Percentiles rank a stretch among this genome's conserved stretches.
Conservation (phyloP, 805 yeast species). For the Candida manassasensis region DNA sequence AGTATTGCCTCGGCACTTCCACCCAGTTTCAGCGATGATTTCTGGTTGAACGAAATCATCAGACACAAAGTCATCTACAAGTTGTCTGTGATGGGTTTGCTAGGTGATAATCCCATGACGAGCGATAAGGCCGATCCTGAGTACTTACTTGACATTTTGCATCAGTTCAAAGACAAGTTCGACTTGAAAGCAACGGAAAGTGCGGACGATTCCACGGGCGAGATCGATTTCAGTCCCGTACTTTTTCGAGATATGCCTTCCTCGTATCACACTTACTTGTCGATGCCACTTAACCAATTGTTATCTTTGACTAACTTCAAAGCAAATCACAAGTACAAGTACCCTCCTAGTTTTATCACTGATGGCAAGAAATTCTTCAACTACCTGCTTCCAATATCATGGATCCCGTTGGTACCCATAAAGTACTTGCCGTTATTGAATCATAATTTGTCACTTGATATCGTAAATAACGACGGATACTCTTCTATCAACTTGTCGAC, state of each 20-base stretch:
- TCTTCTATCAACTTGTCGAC: conserved; percentile 23
- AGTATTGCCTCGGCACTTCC: conserved; percentile 4
- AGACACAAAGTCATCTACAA: conserved; percentile 30
- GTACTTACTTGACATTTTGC: conserved; percentile 27
- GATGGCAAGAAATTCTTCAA: conserved; percentile 19
- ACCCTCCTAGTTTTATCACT: conserved; percentile 24
- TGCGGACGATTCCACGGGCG: conserved; percentile 12
- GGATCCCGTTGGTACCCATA: conserved; percentile 34
- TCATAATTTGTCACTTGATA: conserved; percentile 19
- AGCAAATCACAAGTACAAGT: conserved; percentile 18
- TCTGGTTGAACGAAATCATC: conserved; percentile 26
- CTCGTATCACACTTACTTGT: conserved; percentile 17
- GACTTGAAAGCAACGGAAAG: conserved; percentile 11
- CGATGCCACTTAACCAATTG: conserved; percentile 21
- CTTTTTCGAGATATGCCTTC: conserved; percentile 12
- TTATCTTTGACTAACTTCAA: conserved; percentile 16
- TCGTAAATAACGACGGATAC: conserved; percentile 25
- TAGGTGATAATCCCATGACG: conserved; percentile 31
- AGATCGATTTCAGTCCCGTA: conserved; percentile 10
- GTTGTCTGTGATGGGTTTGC: conserved; percentile 30
- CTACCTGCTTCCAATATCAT: conserved; percentile 33
- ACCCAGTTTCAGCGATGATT: conserved; percentile 33
- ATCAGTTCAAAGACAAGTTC: conserved; percentile 27
- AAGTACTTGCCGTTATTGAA: conserved; percentile 20
- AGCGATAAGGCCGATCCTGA: conserved; percentile 18